Conservation (phyloP, 2,329 filamentous ascomycete species). For the Albifimbria verrucaria region DNA sequence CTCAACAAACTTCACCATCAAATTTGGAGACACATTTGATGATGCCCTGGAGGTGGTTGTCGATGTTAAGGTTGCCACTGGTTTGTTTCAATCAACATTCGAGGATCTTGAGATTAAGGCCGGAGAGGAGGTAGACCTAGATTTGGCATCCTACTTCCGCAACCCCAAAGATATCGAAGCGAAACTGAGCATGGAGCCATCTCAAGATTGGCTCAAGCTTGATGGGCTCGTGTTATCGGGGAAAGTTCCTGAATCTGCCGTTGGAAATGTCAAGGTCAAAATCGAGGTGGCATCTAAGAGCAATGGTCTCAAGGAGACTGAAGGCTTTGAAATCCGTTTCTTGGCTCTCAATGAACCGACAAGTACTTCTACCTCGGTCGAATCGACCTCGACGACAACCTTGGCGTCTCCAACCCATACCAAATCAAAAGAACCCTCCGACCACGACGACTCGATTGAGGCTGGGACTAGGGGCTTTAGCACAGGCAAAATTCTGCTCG, state of each 20-base stretch:
- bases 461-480: conserved; percentile 18
- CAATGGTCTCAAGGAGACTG: conserved; percentile 30
- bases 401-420: conserved; percentile 20
- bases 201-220: conserved; percentile 41
- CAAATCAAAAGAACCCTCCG: conserved; percentile 16
- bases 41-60: conserved; percentile 57
- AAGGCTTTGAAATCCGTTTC: conserved; percentile 34
- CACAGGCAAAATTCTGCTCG: conserved; percentile 36
- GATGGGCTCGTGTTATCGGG: conserved; percentile 37
- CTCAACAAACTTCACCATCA: conserved; percentile 61
- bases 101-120: conserved; percentile 36
- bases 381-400: conserved; percentile 9
- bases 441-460: conserved; percentile 8
- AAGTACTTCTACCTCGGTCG: conserved; percentile 12
- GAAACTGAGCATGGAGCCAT: conserved; percentile 30
- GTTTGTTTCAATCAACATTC: conserved; percentile 37
- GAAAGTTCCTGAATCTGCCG: conserved; percentile 31
- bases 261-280: conserved; percentile 26
- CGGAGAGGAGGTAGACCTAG: conserved; percentile 39
- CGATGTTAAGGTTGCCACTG: conserved; percentile 30
- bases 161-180: conserved; percentile 35
- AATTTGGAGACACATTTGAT: conserved; percentile 55
- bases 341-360: conserved; percentile 21
- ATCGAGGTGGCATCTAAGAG: conserved; percentile 30
- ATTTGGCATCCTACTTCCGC: conserved; percentile 39